Base-by-base conservation (phyloP, 306 rosid genomes). In the Pterocarpus macrocarpus region DNA sequence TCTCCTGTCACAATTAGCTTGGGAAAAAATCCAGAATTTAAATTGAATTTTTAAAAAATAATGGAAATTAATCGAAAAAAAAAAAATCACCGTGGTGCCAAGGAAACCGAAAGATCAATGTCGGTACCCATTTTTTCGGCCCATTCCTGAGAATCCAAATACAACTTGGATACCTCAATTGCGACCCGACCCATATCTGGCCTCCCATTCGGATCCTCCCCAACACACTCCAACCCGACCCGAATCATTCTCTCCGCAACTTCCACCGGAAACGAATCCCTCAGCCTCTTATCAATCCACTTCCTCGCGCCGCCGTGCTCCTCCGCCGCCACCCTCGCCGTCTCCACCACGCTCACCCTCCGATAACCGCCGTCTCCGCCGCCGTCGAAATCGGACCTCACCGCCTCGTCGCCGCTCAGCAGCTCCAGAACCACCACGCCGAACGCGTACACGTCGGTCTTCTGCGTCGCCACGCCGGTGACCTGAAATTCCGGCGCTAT, bases 401-500 rank as follows among this genome's bases (percentile, higher is more conserved):
- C n/a, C 28, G 89, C 89, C 82, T 89, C 99, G 10, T 87, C 87
- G 9, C 99, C 99, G 10, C 97, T 90, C 32, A 93, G 52, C 5
- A 95, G 85, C 89, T 95, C 99, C 85, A 95, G 49, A 36, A 95
- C 15, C 83, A 95, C 96, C 28, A 95, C 96, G 0, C 99, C 98
- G 53, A 95, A 95, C 0, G 99, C 99, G 63, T 90, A 95, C 41
- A 90, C 94, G n/a, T 95, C 99, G 30, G 88, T 80, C 71, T 89
- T 90, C 87, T 89, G 91, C 59, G 95, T 90, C 76, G 90, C 89
- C 1, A 80, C 67, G n/a, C 98, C 99, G 9, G 81, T 83, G 0
- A 49, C 0, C 69, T 70, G 91, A 64, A 91, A 85, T 80, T 95
- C 99, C 83, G 99, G 97, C 77, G 99, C 89, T 92, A 95, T 93